phyloP scores from a whole-genome alignment of 2,329 filamentous ascomycete genomes.

The Scleromitrula shiraiana region DNA sequence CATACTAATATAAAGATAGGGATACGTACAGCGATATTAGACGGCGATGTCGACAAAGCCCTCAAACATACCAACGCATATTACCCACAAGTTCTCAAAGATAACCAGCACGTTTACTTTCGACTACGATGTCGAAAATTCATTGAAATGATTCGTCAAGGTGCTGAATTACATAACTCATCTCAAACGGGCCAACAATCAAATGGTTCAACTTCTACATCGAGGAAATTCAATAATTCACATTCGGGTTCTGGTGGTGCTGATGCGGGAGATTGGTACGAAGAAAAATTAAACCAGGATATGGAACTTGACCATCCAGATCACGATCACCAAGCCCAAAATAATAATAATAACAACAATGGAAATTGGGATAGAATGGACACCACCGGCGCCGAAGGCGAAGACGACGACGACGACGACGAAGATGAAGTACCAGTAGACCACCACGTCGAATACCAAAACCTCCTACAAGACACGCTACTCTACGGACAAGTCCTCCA shows the following conservation, averaged over 20 bases:
- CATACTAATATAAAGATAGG: constrained; percentile 41
- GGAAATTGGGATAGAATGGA: constrained; percentile 47
- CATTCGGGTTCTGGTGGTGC: no score
- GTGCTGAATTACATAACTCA: constrained; percentile 51
- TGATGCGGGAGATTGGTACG: constrained; percentile 32
- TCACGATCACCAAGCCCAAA: constrained; percentile 39
- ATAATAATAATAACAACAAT: no score
- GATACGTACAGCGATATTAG: constrained; percentile 78
- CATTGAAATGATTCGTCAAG: constrained; percentile 82
- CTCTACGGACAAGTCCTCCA: constrained; percentile 73
- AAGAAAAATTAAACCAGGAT: constrained; percentile 30
- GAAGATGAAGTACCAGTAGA: constrained; percentile 32
- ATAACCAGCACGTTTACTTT: constrained; percentile 82
- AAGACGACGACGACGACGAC: no score
- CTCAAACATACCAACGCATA: constrained; percentile 71
- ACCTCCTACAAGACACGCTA: constrained; percentile 61
- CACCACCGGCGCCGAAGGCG: no score
- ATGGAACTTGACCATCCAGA: constrained; percentile 57
- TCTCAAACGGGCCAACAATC: no score
- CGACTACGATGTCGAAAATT: constrained; percentile 84
- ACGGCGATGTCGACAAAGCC: constrained; percentile 86
- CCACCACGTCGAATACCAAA: constrained; percentile 23
- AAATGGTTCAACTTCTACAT: no score
- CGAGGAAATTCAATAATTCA: no score
- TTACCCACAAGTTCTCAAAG: constrained; percentile 72